Percentiles rank a stretch among this genome's conserved stretches.
These are phyloP conservation scores for Royoungia palumana DNA, from an alignment of 768 basidiomycete species.

Conservation along the genomic window DNA sequence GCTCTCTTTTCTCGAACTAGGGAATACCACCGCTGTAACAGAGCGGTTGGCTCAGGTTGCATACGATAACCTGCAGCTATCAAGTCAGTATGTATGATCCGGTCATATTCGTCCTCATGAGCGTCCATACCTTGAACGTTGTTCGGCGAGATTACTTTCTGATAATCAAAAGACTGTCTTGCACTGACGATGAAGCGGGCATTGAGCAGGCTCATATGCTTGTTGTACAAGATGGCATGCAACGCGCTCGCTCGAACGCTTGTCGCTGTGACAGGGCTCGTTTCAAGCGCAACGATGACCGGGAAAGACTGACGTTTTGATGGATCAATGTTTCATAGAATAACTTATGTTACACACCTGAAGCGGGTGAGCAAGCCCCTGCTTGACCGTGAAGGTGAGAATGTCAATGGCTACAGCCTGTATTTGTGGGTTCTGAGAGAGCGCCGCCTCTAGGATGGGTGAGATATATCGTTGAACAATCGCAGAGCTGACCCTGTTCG, in stretches of 20 bases:
- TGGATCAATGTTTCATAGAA: neutral
- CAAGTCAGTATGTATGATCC: constrained; percentile 1
- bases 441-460: constrained; percentile 76
- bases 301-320: constrained; percentile 71
- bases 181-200: constrained; percentile 82
- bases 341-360: constrained; percentile 50
- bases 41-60: constrained; percentile 62
- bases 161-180: constrained; percentile 78
- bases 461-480: constrained; percentile 89
- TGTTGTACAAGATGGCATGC: constrained; percentile 79
- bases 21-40: constrained; percentile 88
- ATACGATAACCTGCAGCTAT: constrained; percentile 56
- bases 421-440: constrained; percentile 65
- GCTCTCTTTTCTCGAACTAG: constrained; percentile 89
- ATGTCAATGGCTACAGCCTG: constrained; percentile 88
- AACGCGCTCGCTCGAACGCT: constrained; percentile 76
- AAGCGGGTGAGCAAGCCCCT: constrained; percentile 93
- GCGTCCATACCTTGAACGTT: constrained; percentile 49
- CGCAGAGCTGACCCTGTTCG: constrained; percentile 82
- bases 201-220: constrained; percentile 88
- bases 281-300: constrained; percentile 90
- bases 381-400: constrained; percentile 87
- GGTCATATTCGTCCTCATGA: neutral
- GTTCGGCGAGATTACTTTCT: constrained; percentile 51
- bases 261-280: constrained; percentile 57